phyloP scores from a whole-genome alignment of 495 filamentous ascomycete species.

The Usnea hakonensis region DNA sequence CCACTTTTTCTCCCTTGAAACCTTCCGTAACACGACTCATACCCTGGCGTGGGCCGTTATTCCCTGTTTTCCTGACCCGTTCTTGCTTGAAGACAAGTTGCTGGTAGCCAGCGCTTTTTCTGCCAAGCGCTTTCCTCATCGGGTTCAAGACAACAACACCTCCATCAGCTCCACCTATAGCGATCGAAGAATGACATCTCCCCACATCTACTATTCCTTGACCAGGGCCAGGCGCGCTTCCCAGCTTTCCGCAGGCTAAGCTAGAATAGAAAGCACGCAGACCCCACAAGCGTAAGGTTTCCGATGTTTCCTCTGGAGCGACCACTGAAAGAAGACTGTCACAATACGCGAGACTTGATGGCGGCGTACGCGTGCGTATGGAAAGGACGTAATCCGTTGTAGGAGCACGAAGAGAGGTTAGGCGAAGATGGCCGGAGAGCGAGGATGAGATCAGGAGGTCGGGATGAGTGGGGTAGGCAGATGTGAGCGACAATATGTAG shows the following conservation, averaged over 20 bases:
- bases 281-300: constrained; percentile 44
- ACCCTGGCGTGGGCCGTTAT: constrained; percentile 41
- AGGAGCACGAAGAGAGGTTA: constrained; percentile 49
- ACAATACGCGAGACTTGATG: constrained; percentile 45
- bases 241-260: constrained; percentile 30
- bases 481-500: constrained; percentile 50
- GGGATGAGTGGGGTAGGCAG: constrained; percentile 54
- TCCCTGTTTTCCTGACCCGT: constrained; percentile 40
- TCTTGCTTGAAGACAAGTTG: constrained; percentile 58
- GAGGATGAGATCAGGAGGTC: constrained; percentile 46
- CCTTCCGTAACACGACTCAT: constrained; percentile 53
- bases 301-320: constrained; percentile 48
- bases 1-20: constrained; percentile 41
- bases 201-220: constrained; percentile 36
- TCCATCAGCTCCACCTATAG: constrained; percentile 52
- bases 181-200: constrained; percentile 44
- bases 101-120: constrained; percentile 48
- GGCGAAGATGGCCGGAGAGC: constrained; percentile 51
- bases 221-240: constrained; percentile 8
- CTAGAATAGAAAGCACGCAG: constrained; percentile 50
- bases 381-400: constrained; percentile 42
- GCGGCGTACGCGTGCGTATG: constrained; percentile 45
- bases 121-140: constrained; percentile 44
- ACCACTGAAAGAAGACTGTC: constrained; percentile 48
- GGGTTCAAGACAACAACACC: constrained; percentile 50